Base-by-base conservation (phyloP, 2,329 filamentous ascomycete species). In the Cladosporium sp. region DNA sequence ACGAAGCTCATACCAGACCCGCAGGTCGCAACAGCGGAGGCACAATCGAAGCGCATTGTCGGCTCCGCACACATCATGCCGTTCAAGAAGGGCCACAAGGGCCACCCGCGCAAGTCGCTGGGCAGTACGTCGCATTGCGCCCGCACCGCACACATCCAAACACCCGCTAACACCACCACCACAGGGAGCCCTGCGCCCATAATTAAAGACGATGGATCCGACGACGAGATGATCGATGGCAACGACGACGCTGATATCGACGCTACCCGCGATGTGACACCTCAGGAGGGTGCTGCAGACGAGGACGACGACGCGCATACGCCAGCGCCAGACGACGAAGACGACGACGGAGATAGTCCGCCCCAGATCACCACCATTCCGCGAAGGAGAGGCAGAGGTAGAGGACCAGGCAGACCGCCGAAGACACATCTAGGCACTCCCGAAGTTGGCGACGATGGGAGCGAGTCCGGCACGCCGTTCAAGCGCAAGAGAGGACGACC, bases 361-460 rank as follows among this genome's bases (percentile, higher is more conserved):
- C 68, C 70, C 12, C 62, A 59, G 12, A 66, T 71, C 39, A 72
- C 69, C 5, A 65, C 64, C 12, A 69, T 30, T 76, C 82, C 40
- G 74, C 75, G 69, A 71, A 70, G 37, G 67, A 43, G 72, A 72
- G 62, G 69, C 67, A 40, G 76, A 74, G 60, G 69, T 67, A 61
- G 71, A 38, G 52, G 52, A 17, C 52, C 52, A 11, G 52, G 52
- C 3, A 37, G 52, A 39, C 52, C 52, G 14, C 52, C 52, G 15
- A 56, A 43, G 28, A 11, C 19, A 6, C 52, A 56, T 89, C 74
- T 81, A 85, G 87, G 92, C 70, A 76, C 79, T 19, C 82, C 83
- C 45, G 80, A 81, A 43, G 79, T 79, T 40, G 73, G 75, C 37
- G 78, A 78, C 55, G 73, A 73, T 38, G 72, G 63, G 17, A 79